phyloP scores from a whole-genome alignment of 2,329 filamentous ascomycete genomes.

The Xenoacremonium recifei region DNA sequence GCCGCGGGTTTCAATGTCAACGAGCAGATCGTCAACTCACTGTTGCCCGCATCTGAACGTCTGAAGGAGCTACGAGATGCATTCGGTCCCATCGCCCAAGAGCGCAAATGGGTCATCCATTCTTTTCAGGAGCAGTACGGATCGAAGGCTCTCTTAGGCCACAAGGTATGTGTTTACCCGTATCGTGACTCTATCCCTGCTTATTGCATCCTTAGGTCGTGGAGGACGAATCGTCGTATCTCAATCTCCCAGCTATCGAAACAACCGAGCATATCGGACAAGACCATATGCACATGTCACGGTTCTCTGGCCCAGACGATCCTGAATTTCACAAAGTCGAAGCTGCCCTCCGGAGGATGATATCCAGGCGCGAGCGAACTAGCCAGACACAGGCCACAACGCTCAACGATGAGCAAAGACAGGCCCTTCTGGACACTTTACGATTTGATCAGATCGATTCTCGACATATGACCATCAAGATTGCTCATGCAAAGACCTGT shows the following conservation, averaged over 20 bases:
- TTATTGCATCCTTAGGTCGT: constrained; percentile 26
- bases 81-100: constrained; percentile 26
- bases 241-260: constrained; percentile 29
- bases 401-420: neutral
- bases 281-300: constrained; percentile 37
- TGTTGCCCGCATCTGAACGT: constrained; percentile 32
- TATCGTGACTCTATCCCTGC: constrained; percentile 1
- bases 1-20: constrained; percentile 25
- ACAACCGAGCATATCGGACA: constrained; percentile 30
- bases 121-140: constrained; percentile 33
- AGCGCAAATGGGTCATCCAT: constrained; percentile 31
- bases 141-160: neutral
- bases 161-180: neutral
- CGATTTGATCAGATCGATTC: constrained; percentile 37
- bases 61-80: constrained; percentile 30
- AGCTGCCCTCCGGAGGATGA: constrained; percentile 12
- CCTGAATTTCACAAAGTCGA: constrained; percentile 31
- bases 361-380: neutral
- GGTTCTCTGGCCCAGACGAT: constrained; percentile 28
- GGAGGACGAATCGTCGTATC: constrained; percentile 35
- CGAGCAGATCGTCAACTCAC: constrained; percentile 30
- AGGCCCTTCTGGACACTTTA: constrained; percentile 27
- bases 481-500: constrained; percentile 38
- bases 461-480: constrained; percentile 34
- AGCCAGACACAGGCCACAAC: neutral